Evolutionary conservation across 2,329 filamentous ascomycete genomes (phyloP), one percentile per base, ranked within the genome.

Genomic region (Sporothrix curviconia): DNA sequence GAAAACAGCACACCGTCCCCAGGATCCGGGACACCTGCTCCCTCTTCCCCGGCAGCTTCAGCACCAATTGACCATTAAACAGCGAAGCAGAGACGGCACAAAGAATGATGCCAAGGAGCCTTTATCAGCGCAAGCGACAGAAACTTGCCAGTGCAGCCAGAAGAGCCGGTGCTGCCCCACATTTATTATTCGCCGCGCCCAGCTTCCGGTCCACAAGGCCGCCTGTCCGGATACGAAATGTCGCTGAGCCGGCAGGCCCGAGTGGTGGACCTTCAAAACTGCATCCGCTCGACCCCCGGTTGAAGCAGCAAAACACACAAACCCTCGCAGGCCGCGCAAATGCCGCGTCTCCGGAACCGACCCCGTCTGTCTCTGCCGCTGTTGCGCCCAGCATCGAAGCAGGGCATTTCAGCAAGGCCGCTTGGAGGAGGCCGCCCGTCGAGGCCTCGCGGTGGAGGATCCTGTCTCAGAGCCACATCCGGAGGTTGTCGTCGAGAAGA

Each of bases 371-470:
- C 8, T 39, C 42, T 6, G 64, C 70, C 9, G 71, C 74, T 32
- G 61, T 72, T 0, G 75, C 76, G 3, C 62, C 68, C 0, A 75
- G 67, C 24, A 65, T 78, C 22, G 70, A 79, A n/a, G 55, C 63
- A 79, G 52, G 75, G 78, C 50, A 65, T 81, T 81, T 82, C 56
- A 76, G 76, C 58, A 49, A 22, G 24, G n/a, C n/a, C n/a, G n/a
- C n/a, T n/a, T n/a, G n/a, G 4, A 7, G 7, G 4, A 50, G 14
- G 19, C 17, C 17, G n/a, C n/a, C n/a, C n/a, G 17, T 24, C 6
- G 8, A 40, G 5, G 17, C 30, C 9, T 2, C n/a, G n/a, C 25
- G 19, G 44, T 3, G 2, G 15, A 47, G 7, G n/a, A 6, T 15
- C 32, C 32, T 39, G 14, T 15, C 7, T 8, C 19, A 7, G 44